Conservation (phyloP, 2,329 filamentous ascomycete genomes). For the Zasmidium citrigriseum region DNA sequence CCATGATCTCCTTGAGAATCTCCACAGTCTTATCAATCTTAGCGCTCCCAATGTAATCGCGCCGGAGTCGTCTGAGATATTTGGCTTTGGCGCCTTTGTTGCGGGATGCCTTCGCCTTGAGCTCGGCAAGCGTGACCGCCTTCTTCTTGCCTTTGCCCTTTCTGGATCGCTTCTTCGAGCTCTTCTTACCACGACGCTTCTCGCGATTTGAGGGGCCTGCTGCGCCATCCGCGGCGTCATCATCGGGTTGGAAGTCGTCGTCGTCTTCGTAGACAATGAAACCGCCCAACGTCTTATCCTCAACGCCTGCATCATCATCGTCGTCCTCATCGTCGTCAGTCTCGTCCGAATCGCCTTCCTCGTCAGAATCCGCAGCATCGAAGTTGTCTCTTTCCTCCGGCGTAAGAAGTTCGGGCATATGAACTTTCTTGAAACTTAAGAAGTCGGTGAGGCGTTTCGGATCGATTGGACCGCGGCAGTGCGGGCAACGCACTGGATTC, state of each 20-base stretch:
- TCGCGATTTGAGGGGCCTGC: constrained; percentile 11
- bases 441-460: constrained; percentile 72
- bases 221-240: constrained; percentile 16
- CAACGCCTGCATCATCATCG: constrained; percentile 37
- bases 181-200: constrained; percentile 18
- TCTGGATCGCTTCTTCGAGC: constrained; percentile 5
- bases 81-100: constrained; percentile 66
- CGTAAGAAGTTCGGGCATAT: constrained; percentile 59
- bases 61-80: constrained; percentile 69
- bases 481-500: constrained; percentile 65
- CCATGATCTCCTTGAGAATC: constrained; percentile 56
- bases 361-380: constrained; percentile 40
- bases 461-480: constrained; percentile 70
- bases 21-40: constrained; percentile 72
- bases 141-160: constrained; percentile 36
- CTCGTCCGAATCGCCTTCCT: constrained; percentile 43
- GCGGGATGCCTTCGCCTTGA: constrained; percentile 67
- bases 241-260: constrained; percentile 32
- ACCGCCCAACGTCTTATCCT: constrained; percentile 41
- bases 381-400: constrained; percentile 33
- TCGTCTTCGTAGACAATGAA: constrained; percentile 57
- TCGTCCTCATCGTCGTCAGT: constrained; percentile 35
- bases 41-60: constrained; percentile 71
- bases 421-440: constrained; percentile 69
- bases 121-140: constrained; percentile 58